Conservation (phyloP, 805 yeast genomes). For the Suhomyces canberraensis region DNA sequence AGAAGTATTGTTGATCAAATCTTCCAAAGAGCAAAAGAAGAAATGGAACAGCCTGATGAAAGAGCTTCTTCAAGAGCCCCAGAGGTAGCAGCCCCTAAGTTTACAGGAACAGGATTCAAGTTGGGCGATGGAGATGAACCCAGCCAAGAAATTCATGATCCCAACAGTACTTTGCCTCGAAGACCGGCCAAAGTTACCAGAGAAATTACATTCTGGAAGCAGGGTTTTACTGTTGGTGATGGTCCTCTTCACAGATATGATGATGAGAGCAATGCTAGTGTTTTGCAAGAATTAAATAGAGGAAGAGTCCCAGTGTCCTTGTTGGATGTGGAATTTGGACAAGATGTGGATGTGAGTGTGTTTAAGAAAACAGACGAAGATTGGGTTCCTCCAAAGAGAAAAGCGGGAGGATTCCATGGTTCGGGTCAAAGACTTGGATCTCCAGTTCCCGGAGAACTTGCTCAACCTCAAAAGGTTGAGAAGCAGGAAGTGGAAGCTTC, state of each 20-base stretch:
- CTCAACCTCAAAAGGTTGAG: conserved; percentile 12
- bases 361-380: conserved; percentile 77
- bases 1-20: conserved; percentile 63
- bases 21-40: conserved; percentile 56
- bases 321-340: conserved; percentile 81
- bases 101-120: conserved; percentile 52
- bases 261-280: conserved; percentile 82
- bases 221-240: conserved; percentile 94
- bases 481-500: conserved; percentile 11
- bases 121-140: conserved; percentile 46
- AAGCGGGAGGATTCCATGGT: conserved; percentile 70
- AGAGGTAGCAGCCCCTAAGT: conserved; percentile 21
- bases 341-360: conserved; percentile 91
- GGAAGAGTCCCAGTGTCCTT: conserved; percentile 90
- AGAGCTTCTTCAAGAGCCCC: conserved; percentile 29
- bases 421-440: conserved; percentile 84
- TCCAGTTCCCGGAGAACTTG: conserved; percentile 72
- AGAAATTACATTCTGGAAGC: conserved; percentile 91
- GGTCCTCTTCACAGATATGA: conserved; percentile 85
- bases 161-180: conserved; percentile 17
- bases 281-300: conserved; percentile 73
- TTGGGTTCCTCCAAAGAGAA: conserved; percentile 63
- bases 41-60: conserved; percentile 35
- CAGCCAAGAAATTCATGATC: conserved; percentile 34
- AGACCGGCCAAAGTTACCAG: conserved; percentile 57